These are phyloP conservation scores for Hypoxylon rubiginosum DNA, from an alignment of 2,329 filamentous ascomycete species.

Conservation along the genomic window DNA sequence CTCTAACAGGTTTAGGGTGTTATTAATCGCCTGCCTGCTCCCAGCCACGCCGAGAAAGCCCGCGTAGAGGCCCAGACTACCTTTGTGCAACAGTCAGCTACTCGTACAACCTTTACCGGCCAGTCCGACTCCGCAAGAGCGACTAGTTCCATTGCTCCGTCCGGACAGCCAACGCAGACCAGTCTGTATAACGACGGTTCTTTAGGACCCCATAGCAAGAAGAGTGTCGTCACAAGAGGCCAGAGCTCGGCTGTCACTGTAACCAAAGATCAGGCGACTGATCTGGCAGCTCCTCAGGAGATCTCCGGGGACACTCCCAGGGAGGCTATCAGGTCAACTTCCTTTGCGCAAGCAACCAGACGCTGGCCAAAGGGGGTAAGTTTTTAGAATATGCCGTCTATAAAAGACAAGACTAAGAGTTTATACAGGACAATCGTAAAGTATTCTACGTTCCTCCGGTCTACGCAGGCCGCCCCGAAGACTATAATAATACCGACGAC, in stretches of 20 bases:
- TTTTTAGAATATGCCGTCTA: background rate
- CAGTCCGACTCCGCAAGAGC: background rate
- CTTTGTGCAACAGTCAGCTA: background rate
- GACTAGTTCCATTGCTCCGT: background rate
- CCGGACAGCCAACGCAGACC: no score
- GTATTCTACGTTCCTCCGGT: constrained; percentile 14
- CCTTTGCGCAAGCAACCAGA: background rate
- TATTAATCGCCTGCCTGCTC: constrained; percentile 1
- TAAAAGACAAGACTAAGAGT: constrained; percentile 10
- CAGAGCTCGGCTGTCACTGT: background rate
- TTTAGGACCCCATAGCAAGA: background rate
- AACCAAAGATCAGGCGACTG: background rate
- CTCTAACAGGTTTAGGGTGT: constrained; percentile 10
- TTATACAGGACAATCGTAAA: constrained; percentile 29
- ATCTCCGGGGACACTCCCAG: no score
- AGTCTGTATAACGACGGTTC: no score
- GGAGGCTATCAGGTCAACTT: background rate
- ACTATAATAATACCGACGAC: background rate
- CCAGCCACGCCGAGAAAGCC: constrained; percentile 7
- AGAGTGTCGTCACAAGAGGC: background rate
- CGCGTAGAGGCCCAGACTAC: background rate
- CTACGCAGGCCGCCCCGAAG: background rate
- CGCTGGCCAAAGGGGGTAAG: constrained; percentile 32
- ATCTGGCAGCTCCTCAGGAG: no score
- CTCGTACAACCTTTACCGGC: background rate